Evolutionary conservation across 2,329 filamentous ascomycete genomes (phyloP).

Genomic region (Tolypocladium album): DNA sequence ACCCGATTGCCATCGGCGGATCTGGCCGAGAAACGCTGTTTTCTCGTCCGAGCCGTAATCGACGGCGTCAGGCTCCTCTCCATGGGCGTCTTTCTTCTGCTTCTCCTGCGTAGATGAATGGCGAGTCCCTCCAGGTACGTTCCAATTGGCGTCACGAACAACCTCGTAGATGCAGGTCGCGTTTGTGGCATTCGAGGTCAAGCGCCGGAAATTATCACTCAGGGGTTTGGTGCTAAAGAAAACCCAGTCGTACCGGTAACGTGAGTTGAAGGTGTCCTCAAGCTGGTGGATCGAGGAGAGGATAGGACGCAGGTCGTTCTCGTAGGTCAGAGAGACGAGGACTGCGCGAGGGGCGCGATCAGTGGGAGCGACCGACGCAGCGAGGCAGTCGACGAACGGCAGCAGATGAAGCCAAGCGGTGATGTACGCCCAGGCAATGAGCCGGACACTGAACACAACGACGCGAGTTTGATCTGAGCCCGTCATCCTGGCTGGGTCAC

Average conservation of each 20-base stretch:
- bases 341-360: constrained; percentile 18
- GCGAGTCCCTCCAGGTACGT: constrained; percentile 46
- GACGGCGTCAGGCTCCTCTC: background rate
- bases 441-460: background rate
- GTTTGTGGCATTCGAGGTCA: constrained; percentile 56
- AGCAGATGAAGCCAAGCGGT: constrained; percentile 10
- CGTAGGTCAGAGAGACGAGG: constrained; percentile 19
- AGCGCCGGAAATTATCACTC: constrained; percentile 62
- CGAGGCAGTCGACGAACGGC: constrained; percentile 9
- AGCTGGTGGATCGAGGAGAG: constrained; percentile 43
- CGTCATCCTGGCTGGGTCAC: constrained; percentile 7
- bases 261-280: constrained; percentile 55
- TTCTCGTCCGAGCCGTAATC: background rate
- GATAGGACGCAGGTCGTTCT: constrained; percentile 18
- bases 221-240: constrained; percentile 80
- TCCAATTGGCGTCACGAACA: constrained; percentile 69
- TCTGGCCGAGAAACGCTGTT: constrained; percentile 56
- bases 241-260: constrained; percentile 79
- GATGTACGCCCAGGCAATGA: constrained; percentile 8
- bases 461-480: background rate
- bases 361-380: constrained; percentile 5
- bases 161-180: constrained; percentile 62
- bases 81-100: background rate
- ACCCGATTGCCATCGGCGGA: constrained; percentile 75
- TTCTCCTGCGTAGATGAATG: background rate